phyloP scores from a whole-genome alignment of 352 stramenopile species.

The Globisporangium echinulatum region DNA sequence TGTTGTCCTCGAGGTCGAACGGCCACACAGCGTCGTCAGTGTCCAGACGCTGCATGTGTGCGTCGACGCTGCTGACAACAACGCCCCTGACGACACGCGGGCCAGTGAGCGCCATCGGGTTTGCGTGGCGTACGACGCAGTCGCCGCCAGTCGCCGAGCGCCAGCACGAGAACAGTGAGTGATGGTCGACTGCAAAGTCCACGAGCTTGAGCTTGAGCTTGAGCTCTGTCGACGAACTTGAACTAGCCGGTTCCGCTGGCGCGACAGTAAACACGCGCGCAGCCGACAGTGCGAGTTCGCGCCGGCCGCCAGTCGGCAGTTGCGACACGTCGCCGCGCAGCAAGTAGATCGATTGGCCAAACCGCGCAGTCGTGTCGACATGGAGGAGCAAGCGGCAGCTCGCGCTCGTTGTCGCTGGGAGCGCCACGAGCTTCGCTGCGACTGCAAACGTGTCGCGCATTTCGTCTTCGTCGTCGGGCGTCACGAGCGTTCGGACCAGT shows the following conservation, averaged over 20 bases:
- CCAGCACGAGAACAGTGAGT: conserved; percentile 68
- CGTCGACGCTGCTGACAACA: conserved; percentile 43
- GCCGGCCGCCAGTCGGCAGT: conserved; percentile 17
- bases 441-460: conserved; percentile 35
- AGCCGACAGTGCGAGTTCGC: conserved; percentile 35
- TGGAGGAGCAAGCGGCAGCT: conserved; percentile 63
- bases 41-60: conserved; percentile 64
- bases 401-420: conserved; percentile 42
- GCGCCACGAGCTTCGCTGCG: conserved; percentile 51
- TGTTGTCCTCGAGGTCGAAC: conserved; percentile 47
- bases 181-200: conserved; percentile 65
- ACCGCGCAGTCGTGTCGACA: conserved; percentile 46
- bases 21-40: conserved; percentile 46
- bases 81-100: conserved; percentile 46
- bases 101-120: conserved; percentile 63
- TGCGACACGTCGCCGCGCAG: conserved; percentile 46
- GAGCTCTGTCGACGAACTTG: no score
- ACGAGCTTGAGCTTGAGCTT: conserved; percentile 38
- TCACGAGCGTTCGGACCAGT: conserved; percentile 33
- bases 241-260: no score
- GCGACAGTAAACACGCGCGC: conserved; percentile 50
- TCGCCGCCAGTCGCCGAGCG: conserved; percentile 49
- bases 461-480: conserved; percentile 28
- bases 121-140: conserved; percentile 47
- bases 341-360: conserved; percentile 56